These are phyloP conservation scores for Psilocybe tampanensis DNA, from an alignment of 768 basidiomycete species.

Conservation along the genomic window DNA sequence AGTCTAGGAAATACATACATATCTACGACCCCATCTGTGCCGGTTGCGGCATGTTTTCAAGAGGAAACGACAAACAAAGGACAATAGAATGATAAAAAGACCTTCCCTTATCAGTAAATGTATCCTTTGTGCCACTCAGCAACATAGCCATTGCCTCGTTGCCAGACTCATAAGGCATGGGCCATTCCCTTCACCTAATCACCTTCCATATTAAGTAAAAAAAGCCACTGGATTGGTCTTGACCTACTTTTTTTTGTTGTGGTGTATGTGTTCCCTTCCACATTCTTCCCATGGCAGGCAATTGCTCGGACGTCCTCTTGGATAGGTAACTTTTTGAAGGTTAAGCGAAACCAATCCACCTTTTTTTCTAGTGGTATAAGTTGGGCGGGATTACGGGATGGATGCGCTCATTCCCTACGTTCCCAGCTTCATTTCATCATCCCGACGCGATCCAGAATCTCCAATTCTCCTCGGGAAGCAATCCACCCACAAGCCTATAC, in stretches of 20 bases:
- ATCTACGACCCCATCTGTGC: no score
- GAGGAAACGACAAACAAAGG: not conserved
- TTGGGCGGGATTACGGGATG: not conserved
- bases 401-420: not conserved
- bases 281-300: not conserved
- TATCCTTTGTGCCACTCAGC: slow-evolving; percentile 5
- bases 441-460: slow-evolving; percentile 1
- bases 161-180: not conserved
- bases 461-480: not conserved
- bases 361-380: slow-evolving; percentile 9
- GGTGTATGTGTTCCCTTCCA: not conserved
- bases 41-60: no score
- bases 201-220: slow-evolving; percentile 9
- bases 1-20: no score
- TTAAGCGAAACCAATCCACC: slow-evolving; percentile 13
- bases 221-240: slow-evolving; percentile 9
- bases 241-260: slow-evolving; percentile 2
- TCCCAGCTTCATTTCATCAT: not conserved
- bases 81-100: slow-evolving; percentile 8
- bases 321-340: slow-evolving; percentile 5
- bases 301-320: not conserved
- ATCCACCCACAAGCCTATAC: not conserved
- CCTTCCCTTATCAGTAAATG: slow-evolving; percentile 2
- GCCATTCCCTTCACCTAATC: not conserved
- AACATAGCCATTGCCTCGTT: not conserved